Percentiles rank a stretch among this genome's conserved stretches.
Evolutionary conservation across 768 basidiomycete genomes (phyloP).

Genomic region (Tylopilus balloui): DNA sequence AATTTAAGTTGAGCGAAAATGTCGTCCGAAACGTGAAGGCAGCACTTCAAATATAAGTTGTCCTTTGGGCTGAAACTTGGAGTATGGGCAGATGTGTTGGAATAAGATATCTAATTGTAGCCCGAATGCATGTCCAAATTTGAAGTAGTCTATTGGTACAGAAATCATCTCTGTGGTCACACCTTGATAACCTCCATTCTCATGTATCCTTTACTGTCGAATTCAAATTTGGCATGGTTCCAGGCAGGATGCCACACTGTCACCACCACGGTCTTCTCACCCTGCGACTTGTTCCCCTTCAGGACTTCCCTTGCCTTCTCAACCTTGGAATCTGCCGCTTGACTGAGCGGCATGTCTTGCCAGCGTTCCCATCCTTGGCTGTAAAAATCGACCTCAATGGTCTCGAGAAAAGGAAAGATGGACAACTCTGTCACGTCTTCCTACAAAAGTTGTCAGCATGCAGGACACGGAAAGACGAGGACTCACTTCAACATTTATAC

Average conservation of each 20-base stretch:
- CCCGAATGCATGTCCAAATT: too few species aligned
- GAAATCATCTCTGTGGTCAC: too few species aligned
- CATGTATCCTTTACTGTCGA: background rate
- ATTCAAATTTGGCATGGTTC: background rate
- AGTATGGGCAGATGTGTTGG: too few species aligned
- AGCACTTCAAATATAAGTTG: too few species aligned
- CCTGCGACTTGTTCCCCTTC: conserved; percentile 5
- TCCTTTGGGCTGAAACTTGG: too few species aligned
- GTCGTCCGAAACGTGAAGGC: too few species aligned
- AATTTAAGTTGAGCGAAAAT: too few species aligned
- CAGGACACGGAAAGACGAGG: background rate
- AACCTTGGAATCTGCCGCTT: background rate
- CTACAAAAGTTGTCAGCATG: background rate
- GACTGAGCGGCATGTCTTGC: background rate
- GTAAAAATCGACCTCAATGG: conserved; percentile 9
- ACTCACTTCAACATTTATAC: background rate
- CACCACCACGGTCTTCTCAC: conserved; percentile 4
- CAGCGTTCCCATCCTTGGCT: too few species aligned
- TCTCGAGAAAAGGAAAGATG: background rate
- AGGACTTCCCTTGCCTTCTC: background rate
- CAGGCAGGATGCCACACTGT: background rate
- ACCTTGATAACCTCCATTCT: conserved; percentile 1
- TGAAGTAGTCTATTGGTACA: too few species aligned
- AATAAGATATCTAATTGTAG: too few species aligned
- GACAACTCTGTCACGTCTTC: background rate